Conservation (phyloP, 805 yeast species). For the Starmerella powellii region DNA sequence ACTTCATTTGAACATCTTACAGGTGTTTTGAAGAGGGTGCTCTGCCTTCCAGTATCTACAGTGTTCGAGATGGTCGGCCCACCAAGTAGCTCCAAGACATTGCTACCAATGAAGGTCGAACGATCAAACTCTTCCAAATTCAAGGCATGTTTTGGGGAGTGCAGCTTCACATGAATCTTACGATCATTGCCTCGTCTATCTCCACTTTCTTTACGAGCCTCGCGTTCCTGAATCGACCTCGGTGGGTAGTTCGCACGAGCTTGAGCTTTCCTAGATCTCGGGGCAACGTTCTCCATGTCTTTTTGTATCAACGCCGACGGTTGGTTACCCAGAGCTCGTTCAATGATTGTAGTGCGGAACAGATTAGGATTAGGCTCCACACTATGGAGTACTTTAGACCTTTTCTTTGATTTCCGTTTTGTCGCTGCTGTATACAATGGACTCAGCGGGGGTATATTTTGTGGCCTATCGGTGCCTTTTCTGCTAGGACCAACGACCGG, state of each 20-base stretch:
- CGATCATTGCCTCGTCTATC: too few species aligned
- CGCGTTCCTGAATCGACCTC: too few species aligned
- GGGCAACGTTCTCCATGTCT: too few species aligned
- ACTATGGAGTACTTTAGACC: not conserved
- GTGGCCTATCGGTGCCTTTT: too few species aligned
- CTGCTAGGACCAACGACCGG: too few species aligned
- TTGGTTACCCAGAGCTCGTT: not conserved
- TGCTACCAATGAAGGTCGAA: constrained; percentile 16
- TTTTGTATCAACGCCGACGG: too few species aligned
- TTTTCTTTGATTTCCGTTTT: not conserved
- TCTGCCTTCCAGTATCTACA: not conserved
- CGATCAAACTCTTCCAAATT: not conserved
- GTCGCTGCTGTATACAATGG: not conserved
- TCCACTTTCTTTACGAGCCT: too few species aligned
- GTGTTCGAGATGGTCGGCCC: constrained; percentile 11
- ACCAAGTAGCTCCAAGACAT: constrained; percentile 6
- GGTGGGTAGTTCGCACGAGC: too few species aligned
- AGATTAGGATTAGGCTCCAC: not conserved
- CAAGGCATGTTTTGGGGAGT: too few species aligned
- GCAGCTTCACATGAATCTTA: too few species aligned
- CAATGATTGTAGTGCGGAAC: not conserved
- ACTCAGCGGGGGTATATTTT: too few species aligned
- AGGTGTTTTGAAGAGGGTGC: not conserved
- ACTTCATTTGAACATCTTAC: constrained; percentile 1
- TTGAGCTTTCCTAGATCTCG: too few species aligned